Conservation (phyloP, 352 stramenopile species). For the Globisporangium barbulae region DNA sequence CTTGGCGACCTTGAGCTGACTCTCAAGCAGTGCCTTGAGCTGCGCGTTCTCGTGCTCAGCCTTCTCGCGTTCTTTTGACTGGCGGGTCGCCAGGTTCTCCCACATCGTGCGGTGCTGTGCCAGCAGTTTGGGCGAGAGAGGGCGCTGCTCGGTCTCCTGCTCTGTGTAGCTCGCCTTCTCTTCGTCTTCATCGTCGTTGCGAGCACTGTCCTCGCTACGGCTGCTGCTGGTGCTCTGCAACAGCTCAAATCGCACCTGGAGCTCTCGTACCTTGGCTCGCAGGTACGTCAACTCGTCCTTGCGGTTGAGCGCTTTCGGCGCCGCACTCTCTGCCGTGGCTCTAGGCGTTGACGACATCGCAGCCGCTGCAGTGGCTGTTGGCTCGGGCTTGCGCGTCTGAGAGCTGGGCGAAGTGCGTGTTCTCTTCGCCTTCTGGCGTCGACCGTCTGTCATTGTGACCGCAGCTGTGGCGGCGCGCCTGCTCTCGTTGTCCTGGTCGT, state of each 20-base stretch:
- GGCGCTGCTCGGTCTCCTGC: background rate
- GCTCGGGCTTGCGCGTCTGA: background rate
- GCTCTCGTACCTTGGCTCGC: constrained; percentile 34
- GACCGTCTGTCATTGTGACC: background rate
- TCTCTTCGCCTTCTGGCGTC: background rate
- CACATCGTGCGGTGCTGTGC: constrained; percentile 23
- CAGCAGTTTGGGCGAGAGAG: background rate
- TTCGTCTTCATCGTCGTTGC: background rate
- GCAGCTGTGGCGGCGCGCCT: background rate
- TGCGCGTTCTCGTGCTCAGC: constrained; percentile 45
- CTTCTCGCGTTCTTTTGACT: constrained; percentile 34
- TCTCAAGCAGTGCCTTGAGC: constrained; percentile 43
- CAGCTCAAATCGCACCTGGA: constrained; percentile 31
- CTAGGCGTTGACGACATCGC: no score
- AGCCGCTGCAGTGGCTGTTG: background rate
- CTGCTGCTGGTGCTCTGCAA: constrained; percentile 18
- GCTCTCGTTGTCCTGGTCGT: background rate
- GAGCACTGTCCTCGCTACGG: background rate
- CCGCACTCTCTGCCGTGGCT: constrained; percentile 2
- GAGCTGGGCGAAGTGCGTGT: background rate
- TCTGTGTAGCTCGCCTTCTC: background rate
- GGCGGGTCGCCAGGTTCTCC: constrained; percentile 38
- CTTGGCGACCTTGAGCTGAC: constrained; percentile 46
- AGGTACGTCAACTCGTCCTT: constrained; percentile 43
- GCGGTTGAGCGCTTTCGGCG: constrained; percentile 11